Base-by-base conservation (phyloP, 2,329 filamentous ascomycete species). In the Pseudogymnoascus sp. region DNA sequence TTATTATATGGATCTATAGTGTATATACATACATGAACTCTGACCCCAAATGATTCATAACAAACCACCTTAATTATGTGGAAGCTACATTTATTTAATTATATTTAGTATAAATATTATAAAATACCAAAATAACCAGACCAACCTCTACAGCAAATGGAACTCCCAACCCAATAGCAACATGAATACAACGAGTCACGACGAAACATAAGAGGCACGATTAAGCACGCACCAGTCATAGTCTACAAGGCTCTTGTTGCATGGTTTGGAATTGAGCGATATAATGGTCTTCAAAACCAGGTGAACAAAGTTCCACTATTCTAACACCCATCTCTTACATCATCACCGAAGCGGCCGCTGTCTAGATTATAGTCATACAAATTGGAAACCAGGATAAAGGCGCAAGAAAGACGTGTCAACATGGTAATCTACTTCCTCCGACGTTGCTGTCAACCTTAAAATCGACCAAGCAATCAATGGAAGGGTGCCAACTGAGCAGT, bases 341-440 rank as follows among this genome's bases (percentile, higher is more conserved):
- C 48, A 33, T 55, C 48, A 5, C 6, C 18, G 48, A 21, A 55
- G 48, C 48, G 18, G 48, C 45, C 48, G n/a, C 45, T 33, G 29
- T 55, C 48, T 55, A 55, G 27, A 55, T 55, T 55, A 55, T 55
- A 55, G 48, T 55, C n/a, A 55, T 55, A 55, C 48, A 55, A 55
- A 55, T 12, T 55, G 48, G 48, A 55, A 55, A 55, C 29, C 29
- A 33, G 27, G 10, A 55, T n/a, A 18, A 18, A 18, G 27, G 48
- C 48, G 48, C 29, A 55, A 8, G n/a, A 9, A 55, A 10, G 15
- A 55, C 9, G n/a, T n/a, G 48, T n/a, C 29, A 55, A 33, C 29
- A 55, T 55, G 48, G 12, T 15, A 55, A 33, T 55, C 29, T 55
- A 55, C 48, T 55, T 33, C 48, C 29, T 21, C 48, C 48, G 48